These are phyloP conservation scores for Termitomyces sp. DNA, from an alignment of 768 basidiomycete genomes.

Conservation along the genomic window DNA sequence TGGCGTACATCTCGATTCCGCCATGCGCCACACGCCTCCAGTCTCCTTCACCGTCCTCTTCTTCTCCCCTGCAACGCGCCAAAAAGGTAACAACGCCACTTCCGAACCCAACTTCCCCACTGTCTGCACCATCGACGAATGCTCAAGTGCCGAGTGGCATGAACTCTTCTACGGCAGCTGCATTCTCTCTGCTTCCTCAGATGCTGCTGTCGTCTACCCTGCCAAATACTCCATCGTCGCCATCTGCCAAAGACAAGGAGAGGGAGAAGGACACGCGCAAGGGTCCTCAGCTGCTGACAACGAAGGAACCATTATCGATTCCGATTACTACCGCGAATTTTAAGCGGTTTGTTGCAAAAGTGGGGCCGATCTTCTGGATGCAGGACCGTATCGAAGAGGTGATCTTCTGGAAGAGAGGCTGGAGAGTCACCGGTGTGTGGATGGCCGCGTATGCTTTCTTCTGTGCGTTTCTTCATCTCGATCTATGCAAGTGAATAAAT, in stretches of 20 bases:
- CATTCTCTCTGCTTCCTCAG: conserved; percentile 38
- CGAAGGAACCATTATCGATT: conserved; percentile 70
- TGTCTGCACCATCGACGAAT: conserved; percentile 11
- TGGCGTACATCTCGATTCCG: conserved; percentile 50
- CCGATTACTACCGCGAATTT: conserved; percentile 80
- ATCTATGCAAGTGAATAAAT: neutral
- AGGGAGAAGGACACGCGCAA: conserved; percentile 18
- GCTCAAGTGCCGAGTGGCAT: conserved; percentile 22
- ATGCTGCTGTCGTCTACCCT: conserved; percentile 34
- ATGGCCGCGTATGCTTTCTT: conserved; percentile 76
- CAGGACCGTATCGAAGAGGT: conserved; percentile 88
- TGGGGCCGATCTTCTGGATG: conserved; percentile 85
- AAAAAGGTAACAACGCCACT: conserved; percentile 43
- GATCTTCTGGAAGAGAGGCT: conserved; percentile 76
- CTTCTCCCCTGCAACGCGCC: conserved; percentile 33
- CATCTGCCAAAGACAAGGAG: conserved; percentile 14
- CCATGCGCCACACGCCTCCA: conserved; percentile 40
- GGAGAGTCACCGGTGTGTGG: conserved; percentile 72
- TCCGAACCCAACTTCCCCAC: conserved; percentile 11
- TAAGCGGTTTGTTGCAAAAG: conserved; percentile 71
- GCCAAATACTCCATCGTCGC: conserved; percentile 15
- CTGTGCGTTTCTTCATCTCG: conserved; percentile 47
- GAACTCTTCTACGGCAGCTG: conserved; percentile 24
- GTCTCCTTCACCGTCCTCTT: conserved; percentile 5
- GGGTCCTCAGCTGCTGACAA: conserved; percentile 44